Evolutionary conservation across 192 early-diverging fungal genomes (phyloP), one percentile per base, ranked within the genome.

Genomic region (Coemansia sp.): DNA sequence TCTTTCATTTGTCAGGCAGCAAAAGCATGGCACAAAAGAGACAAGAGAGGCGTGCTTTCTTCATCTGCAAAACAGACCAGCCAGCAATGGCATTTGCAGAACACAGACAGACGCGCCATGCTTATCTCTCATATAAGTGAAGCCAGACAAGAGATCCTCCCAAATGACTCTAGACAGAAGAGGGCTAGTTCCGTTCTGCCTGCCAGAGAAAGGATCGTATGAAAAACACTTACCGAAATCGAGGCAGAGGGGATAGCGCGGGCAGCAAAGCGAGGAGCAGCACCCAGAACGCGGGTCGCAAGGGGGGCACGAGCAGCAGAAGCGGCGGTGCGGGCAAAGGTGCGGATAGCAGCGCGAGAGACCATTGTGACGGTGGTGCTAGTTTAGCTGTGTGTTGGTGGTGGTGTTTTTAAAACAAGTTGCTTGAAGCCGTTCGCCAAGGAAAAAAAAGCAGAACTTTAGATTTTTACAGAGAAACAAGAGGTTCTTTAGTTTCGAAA

Each of bases 221-320:
- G 14, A 10, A 54, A 25, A 62, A 46, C 4, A 79, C 78, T 74
- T 80, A 80, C 78, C 72, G 72, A 74, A 62, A 49, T 59, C 19
- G 65, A 32, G 56, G 61, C 58, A 63, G 72, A 70, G 32, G 79
- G 70, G 41, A 74, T 64, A 44, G 67, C 46, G 68, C 79, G 79
- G 64, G 79, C 70, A 37, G 79, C 79, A 57, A 82, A 70, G 70
- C 71, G 79, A 72, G 79, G 79, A 59, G 79, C 79, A 49, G 74
- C 79, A 41, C 70, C 74, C 70, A 82, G 68, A 20, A 54, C 57
- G 65, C 79, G 79, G 50, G 68, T 17, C 40, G 74, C 79, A 48
- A 82, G 71, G 32, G 79, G 65, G 50, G 79, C 56, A 68, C 79
- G 79, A 51, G 71, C 74, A 69, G 74, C 74, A 63, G 67, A 69